Base-by-base conservation (phyloP, 169 alveolate genomes). In the Theileria sp. region DNA sequence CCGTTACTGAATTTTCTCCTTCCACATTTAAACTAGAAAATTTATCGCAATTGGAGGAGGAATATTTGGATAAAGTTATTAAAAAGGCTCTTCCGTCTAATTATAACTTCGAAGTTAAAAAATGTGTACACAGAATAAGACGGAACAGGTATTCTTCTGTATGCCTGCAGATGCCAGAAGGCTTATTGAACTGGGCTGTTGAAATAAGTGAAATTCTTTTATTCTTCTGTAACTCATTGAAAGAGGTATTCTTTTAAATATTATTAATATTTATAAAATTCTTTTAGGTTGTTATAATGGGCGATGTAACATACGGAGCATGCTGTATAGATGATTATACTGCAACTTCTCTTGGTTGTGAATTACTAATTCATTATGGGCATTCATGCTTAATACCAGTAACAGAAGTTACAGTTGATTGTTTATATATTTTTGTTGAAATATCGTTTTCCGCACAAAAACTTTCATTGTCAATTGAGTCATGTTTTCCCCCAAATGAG, bases 291-390 rank as follows among this genome's bases (percentile, higher is more conserved):
- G 21, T 84, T 12, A 72, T 84, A 34, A 77, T 94, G 87, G 99
- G 98, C 5, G 99, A 98, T 88, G 99, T 97, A 0, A 96, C 99
- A 3, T 98, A 97, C 92, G 99, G 99, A 19, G 99, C 99, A 23
- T 98, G 99, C 86, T 98, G 99, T 87, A 94, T 98, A 50, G 99
- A 98, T 91, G 99, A 98, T 92, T 86, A 96, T 67, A 96, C 97
- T 34, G 97, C 98, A 12, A 88, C 91, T 28, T 89, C 92, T 54
- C 78, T 96, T 65, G 96, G 96, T 10, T 93, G 96, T 79, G 99
- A 98, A 79, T 96, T 97, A 69, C 88, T 98, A 69, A 95, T 98
- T 36, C 99, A 98, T 87, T 98, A 97, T 91, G 99, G 99, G 21
- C 99, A 98, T 88, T 94, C 98, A 62, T 98, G 99, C 82, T 92